Conservation (phyloP, 1,284 basidiomycete genomes). For the Inonotus hispidus region DNA sequence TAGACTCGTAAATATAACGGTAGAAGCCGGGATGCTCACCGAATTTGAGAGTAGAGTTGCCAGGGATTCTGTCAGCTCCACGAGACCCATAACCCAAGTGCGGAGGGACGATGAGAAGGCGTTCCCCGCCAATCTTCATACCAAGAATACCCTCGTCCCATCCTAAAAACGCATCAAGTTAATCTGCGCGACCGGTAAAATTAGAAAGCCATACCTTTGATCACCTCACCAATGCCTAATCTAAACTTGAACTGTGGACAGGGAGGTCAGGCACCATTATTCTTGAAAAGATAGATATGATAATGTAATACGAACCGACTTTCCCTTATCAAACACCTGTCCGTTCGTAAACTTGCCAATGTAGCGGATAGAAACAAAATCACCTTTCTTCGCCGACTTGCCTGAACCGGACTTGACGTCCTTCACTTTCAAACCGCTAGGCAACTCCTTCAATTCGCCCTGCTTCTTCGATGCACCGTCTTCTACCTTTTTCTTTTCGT, state of each 20-base stretch:
- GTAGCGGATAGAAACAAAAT: constrained; percentile 83
- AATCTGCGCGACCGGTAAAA: not conserved
- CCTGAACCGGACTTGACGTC: constrained; percentile 51
- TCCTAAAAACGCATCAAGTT: constrained; percentile 35
- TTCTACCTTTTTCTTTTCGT: constrained; percentile 40
- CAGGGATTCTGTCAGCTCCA: constrained; percentile 48
- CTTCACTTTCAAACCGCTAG: constrained; percentile 45
- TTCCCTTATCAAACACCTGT: constrained; percentile 87
- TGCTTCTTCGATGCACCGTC: constrained; percentile 32
- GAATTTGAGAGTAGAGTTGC: constrained; percentile 66
- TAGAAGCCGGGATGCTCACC: constrained; percentile 40
- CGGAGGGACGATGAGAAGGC: constrained; percentile 75
- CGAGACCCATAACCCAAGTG: constrained; percentile 65
- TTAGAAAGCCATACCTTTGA: constrained; percentile 62
- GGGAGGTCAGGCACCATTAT: constrained; percentile 3
- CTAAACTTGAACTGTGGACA: constrained; percentile 70
- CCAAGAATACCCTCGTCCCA: constrained; percentile 93
- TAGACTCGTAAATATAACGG: not conserved
- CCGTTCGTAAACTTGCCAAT: constrained; percentile 85
- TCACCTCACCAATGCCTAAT: constrained; percentile 87
- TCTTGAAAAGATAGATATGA: constrained; percentile 1
- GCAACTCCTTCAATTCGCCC: constrained; percentile 28
- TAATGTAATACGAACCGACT: constrained; percentile 53
- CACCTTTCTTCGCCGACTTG: constrained; percentile 66
- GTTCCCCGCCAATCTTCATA: constrained; percentile 90